phyloP scores from a whole-genome alignment of 805 yeast genomes.

The Komagataella mondaviorum region DNA sequence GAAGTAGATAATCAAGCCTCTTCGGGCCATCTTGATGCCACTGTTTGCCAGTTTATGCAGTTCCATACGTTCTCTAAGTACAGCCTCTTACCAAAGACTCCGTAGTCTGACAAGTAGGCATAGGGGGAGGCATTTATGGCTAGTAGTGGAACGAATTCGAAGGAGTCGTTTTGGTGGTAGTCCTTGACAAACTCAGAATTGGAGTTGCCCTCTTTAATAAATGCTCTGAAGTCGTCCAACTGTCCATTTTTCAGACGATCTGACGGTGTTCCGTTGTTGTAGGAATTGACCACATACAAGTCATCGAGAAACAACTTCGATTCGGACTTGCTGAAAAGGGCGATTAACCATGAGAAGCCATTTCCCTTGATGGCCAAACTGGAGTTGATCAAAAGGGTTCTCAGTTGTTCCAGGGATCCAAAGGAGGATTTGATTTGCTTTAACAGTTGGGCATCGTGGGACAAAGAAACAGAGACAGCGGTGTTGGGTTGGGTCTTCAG shows the following conservation, averaged over 20 bases:
- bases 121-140: constrained; percentile 65
- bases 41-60: constrained; percentile 73
- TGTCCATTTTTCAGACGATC: constrained; percentile 41
- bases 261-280: constrained; percentile 79
- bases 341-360: constrained; percentile 86
- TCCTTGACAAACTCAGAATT: constrained; percentile 7
- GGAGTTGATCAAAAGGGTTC: constrained; percentile 53
- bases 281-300: constrained; percentile 67
- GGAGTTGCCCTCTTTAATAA: constrained; percentile 1
- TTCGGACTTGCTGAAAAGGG: constrained; percentile 14
- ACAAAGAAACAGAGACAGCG: constrained; percentile 15
- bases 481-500: constrained; percentile 29
- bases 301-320: constrained; percentile 17
- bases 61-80: constrained; percentile 69
- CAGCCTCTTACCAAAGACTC: constrained; percentile 60
- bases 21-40: constrained; percentile 30
- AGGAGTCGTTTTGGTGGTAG: constrained; percentile 25
- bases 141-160: constrained; percentile 39
- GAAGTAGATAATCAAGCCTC: constrained; percentile 4
- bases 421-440: constrained; percentile 46
- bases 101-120: constrained; percentile 60
- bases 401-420: constrained; percentile 68
- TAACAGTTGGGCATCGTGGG: constrained; percentile 10
- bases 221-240: constrained; percentile 24
- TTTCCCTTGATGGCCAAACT: constrained; percentile 71